Base-by-base conservation (phyloP, 352 stramenopile species). In the Peronospora tabacina region DNA sequence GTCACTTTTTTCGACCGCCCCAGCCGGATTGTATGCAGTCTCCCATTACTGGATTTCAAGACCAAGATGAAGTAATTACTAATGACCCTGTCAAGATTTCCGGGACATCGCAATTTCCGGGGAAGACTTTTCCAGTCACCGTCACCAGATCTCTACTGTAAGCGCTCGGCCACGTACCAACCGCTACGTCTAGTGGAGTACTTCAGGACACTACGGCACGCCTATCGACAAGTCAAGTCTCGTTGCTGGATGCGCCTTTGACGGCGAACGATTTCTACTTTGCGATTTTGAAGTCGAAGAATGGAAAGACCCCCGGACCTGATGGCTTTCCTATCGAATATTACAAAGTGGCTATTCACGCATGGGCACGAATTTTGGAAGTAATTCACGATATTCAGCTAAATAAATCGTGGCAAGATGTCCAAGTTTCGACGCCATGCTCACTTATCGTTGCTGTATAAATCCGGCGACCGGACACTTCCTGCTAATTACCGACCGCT, bases 251-350 rank as follows among this genome's bases (percentile, higher is more conserved):
- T n/a, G n/a, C n/a, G n/a, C n/a, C n/a, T n/a, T n/a, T n/a, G n/a
- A n/a, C n/a, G n/a, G n/a, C n/a, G n/a, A n/a, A n/a, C 15, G 42
- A 58, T 10, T 35, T 63, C 1, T 58, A 54, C 13, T 57, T 36
- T 15, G 43, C 55, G 6, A 63, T 63, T 11, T 50, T 40, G 44
- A 44, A 19, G n/a, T 63, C 43, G 11, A 39, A 33, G 17, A 54
- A 44, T 19, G 43, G 44, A 8, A 54, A 58, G 16, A 48, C 46
- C 0, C 46, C 46, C 2, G 54, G 46, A 5, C 41, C 54, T 0
- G 54, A 62, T 11, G 46, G 46, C 3, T 15, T 62, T 0, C 47
- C 46, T 5, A 49, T 56, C 9, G 46, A 62, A 13, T 60, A 60
- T 44, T 60, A 60, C 44, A 54, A n/a, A n/a, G n/a, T n/a, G n/a